Conservation (phyloP, 192 early-diverging fungal species). For the Fimicolochytrium jonesii region DNA sequence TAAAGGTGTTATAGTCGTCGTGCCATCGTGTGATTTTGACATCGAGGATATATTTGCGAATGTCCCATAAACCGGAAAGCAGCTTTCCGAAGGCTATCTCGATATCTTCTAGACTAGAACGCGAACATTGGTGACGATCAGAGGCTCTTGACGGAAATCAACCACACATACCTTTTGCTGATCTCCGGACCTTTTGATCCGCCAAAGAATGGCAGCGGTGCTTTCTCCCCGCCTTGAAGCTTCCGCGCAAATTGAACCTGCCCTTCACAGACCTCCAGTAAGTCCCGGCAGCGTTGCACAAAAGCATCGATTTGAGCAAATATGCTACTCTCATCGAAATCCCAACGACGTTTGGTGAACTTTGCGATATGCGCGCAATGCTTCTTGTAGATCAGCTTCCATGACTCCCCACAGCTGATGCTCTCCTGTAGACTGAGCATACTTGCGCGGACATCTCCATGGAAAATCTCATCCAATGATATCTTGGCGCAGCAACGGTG, state of each 20-base stretch:
- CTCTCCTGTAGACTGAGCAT: conserved; percentile 54
- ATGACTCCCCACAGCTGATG: conserved; percentile 58
- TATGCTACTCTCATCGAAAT: conserved; percentile 63
- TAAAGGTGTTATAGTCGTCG: conserved; percentile 65
- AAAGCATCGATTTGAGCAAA: conserved; percentile 69
- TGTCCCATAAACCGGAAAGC: conserved; percentile 48
- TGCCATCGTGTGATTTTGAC: conserved; percentile 65
- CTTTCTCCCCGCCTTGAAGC: conserved; percentile 50
- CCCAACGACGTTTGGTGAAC: conserved; percentile 44
- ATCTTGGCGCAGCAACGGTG: conserved; percentile 57
- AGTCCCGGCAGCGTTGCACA: conserved; percentile 57
- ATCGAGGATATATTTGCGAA: conserved; percentile 55
- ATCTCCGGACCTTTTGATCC: conserved; percentile 59
- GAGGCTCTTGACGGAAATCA: neutral
- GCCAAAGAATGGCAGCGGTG: conserved; percentile 57
- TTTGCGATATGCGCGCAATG: conserved; percentile 46
- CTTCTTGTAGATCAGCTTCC: conserved; percentile 56
- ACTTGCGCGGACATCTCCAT: conserved; percentile 55
- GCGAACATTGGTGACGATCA: neutral
- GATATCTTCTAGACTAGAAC: conserved; percentile 54
- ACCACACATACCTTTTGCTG: conserved; percentile 41
- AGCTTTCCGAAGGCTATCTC: conserved; percentile 57
- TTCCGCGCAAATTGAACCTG: conserved; percentile 66
- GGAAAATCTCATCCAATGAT: conserved; percentile 60
- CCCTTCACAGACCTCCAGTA: conserved; percentile 60